phyloP scores from a whole-genome alignment of 176 grass and related monocot species.

The Tillandsia fasciculata region DNA sequence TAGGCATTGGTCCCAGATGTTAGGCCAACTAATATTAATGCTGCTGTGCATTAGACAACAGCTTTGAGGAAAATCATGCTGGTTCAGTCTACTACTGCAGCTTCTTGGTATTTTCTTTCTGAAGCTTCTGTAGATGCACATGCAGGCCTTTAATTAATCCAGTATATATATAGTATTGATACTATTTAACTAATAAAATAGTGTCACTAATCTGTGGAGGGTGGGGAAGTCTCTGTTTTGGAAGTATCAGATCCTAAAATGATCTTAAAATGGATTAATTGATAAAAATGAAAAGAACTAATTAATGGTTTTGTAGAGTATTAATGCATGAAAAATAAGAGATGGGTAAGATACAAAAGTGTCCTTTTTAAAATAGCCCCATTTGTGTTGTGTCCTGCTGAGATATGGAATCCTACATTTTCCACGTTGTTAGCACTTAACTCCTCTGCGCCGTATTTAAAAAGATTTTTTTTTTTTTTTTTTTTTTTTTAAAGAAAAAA shows the following conservation, averaged over 20 bases:
- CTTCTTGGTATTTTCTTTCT: background rate
- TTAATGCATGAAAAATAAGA: background rate
- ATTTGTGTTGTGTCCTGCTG: too few relatives aligned
- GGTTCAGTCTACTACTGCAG: background rate
- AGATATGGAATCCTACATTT: too few relatives aligned
- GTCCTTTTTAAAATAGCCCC: too few relatives aligned
- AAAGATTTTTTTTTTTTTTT: too few relatives aligned
- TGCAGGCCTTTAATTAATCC: background rate
- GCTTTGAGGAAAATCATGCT: background rate
- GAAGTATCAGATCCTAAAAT: background rate
- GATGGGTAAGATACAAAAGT: background rate
- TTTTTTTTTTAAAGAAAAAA: too few relatives aligned
- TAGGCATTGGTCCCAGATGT: background rate
- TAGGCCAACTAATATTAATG: conserved; percentile 7
- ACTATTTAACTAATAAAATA: background rate
- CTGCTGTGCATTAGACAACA: background rate
- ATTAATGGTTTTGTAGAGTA: too few relatives aligned
- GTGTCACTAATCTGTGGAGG: background rate
- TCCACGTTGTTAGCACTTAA: too few relatives aligned
- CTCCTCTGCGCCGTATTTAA: too few relatives aligned
- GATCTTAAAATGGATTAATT: background rate
- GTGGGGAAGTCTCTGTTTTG: background rate
- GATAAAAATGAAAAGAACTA: background rate
- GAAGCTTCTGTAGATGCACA: conserved; percentile 47
- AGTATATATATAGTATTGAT: background rate